A percentile compares a stretch with the other conserved stretches of the same genome.
phyloP scores from a whole-genome alignment of 345 rosid genomes.

The Linum lewisii region DNA sequence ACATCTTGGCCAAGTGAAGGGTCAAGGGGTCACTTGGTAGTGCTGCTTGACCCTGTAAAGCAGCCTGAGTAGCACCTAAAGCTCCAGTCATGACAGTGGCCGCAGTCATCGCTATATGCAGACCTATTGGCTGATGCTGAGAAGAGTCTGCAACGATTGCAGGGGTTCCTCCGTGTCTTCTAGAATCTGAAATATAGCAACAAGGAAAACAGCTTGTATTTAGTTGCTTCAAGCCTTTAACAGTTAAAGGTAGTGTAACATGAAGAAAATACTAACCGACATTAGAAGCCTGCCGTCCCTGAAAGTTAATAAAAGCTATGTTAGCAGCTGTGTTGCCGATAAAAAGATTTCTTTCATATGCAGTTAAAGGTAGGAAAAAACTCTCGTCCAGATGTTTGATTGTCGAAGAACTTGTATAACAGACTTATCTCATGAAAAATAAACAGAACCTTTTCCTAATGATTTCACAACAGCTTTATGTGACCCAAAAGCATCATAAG shows the following conservation, averaged over 20 bases:
- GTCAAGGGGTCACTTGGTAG: conserved; percentile 74
- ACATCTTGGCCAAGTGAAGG: conserved; percentile 82
- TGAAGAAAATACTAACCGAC: conserved; percentile 33
- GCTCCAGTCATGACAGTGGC: conserved; percentile 71
- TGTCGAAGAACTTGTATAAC: too few species aligned
- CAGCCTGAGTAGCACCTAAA: conserved; percentile 63
- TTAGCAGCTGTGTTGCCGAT: background rate
- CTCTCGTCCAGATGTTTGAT: background rate
- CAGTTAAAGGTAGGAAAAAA: background rate
- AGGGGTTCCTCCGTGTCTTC: conserved; percentile 52
- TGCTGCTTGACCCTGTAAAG: conserved; percentile 34
- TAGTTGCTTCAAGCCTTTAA: background rate
- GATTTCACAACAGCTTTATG: too few species aligned
- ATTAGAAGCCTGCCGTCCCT: conserved; percentile 67
- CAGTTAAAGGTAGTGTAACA: background rate
- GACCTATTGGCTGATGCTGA: conserved; percentile 74
- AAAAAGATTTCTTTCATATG: conserved; percentile 3
- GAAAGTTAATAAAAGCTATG: conserved; percentile 21
- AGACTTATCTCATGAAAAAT: background rate
- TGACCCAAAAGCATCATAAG: too few species aligned
- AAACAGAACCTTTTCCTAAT: background rate
- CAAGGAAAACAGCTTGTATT: background rate
- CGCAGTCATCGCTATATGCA: conserved; percentile 67
- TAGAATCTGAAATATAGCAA: conserved; percentile 37
- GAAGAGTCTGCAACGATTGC: conserved; percentile 35